phyloP scores from a whole-genome alignment of 768 basidiomycete species.

The Russula griseocarnosa region DNA sequence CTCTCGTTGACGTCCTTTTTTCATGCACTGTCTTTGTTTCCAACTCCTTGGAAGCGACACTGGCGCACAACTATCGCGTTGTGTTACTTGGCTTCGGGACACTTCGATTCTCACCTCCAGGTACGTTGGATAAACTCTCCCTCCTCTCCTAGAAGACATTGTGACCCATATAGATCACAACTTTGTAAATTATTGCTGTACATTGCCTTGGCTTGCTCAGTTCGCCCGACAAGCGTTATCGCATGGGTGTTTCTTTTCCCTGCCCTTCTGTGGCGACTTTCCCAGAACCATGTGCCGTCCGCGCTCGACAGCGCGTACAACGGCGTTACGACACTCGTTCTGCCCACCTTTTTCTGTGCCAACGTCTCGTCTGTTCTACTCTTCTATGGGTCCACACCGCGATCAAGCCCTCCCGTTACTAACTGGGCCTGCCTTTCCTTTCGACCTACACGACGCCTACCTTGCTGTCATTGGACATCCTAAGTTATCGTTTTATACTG shows the following conservation, averaged over 20 bases:
- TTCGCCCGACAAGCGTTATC: constrained; percentile 85
- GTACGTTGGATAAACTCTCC: constrained; percentile 22
- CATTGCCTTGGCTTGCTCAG: constrained; percentile 69
- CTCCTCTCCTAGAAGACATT: not conserved
- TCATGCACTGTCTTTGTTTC: constrained; percentile 82
- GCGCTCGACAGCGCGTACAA: constrained; percentile 70
- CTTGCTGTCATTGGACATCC: constrained; percentile 32
- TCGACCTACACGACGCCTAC: constrained; percentile 52
- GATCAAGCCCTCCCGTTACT: constrained; percentile 84
- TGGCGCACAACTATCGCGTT: constrained; percentile 75
- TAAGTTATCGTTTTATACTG: constrained; percentile 44
- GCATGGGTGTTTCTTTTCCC: constrained; percentile 75
- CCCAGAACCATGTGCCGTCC: constrained; percentile 34
- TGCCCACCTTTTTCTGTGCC: constrained; percentile 74
- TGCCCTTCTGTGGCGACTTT: constrained; percentile 53
- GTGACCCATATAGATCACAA: constrained; percentile 34
- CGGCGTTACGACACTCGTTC: constrained; percentile 60
- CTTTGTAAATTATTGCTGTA: constrained; percentile 36
- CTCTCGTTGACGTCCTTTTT: constrained; percentile 85
- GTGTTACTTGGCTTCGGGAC: constrained; percentile 69
- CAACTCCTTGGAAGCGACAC: constrained; percentile 88
- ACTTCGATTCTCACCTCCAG: constrained; percentile 12
- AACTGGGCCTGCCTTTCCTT: constrained; percentile 68
- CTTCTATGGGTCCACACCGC: constrained; percentile 90
- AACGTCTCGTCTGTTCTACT: constrained; percentile 82